Base-by-base conservation (phyloP, 169 alveolate genomes). In the Blepharisma undulans region DNA sequence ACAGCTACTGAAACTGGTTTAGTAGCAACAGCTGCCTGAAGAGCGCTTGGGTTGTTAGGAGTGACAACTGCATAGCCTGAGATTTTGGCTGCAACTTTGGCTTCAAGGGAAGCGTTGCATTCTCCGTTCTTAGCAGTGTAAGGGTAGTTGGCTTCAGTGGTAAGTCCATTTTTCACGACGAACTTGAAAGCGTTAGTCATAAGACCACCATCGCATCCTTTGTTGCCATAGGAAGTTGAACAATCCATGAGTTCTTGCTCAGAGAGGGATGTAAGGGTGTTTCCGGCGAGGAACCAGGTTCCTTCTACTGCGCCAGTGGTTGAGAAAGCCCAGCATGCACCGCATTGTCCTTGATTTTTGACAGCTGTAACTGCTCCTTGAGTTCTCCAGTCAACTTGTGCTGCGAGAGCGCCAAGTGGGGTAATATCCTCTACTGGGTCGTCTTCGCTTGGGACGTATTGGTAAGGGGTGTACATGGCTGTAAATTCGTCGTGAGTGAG, bases 1-100 rank as follows among this genome's bases (percentile, higher is more conserved):
- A 98, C 96, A 71, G 99, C 99, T 66, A 98, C 98, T 30, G 99
- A 95, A 88, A 98, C 98, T 18, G 98, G 98, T 66, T 90, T 76
- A 79, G 94, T 85, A 87, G 74, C 84, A 14, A 96, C 87, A 19
- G 97, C 96, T 19, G 94, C 91, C 77, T 92, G 90, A 32, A 74
- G 61, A 14, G 95, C 92, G 74, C 61, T 25, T 85, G 33, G 30
- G 87, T 92, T 33, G 84, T 92, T 74, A 59, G 90, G 21, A 74
- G 77, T 10, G 34, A 84, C 89, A 4, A 32, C 82, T 25, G 33
- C 32, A 59, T 36, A 84, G 33, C 79, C 12, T 21, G 89, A 21
- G 36, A 84, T 33, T 60, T 84, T 84, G 60, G 78, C 89, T 22
- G 48, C 89, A 4, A 84, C 89, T 3, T 84, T 1, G 1, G 2